Conservation (phyloP, 1,284 basidiomycete genomes). For the Testicularia cyperi region DNA sequence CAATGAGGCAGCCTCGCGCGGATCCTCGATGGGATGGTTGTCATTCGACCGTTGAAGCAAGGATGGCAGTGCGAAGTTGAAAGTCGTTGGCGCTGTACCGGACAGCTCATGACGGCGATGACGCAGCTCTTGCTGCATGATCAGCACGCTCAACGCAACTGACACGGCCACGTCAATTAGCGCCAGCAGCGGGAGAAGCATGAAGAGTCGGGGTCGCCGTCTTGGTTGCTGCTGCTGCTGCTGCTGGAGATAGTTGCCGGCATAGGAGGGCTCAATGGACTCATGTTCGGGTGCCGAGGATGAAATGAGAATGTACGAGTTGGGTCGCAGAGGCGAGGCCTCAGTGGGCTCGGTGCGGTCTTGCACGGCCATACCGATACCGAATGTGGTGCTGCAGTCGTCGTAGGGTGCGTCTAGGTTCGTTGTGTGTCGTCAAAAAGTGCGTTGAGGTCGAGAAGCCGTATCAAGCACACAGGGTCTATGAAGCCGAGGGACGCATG, state of each 20-base stretch:
- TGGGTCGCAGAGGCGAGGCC: conserved; percentile 13
- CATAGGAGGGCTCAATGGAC: not conserved
- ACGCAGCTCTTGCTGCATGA: conserved; percentile 7
- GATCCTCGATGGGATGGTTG: too few species aligned
- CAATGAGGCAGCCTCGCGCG: conserved; percentile 5
- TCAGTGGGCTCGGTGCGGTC: not conserved
- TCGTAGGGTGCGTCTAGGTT: too few species aligned
- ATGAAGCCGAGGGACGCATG: too few species aligned
- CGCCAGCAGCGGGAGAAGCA: conserved; percentile 21
- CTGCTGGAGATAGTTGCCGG: too few species aligned
- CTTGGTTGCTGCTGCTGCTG: too few species aligned
- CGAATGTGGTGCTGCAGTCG: too few species aligned
- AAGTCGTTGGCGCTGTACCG: not conserved
- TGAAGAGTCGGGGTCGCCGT: conserved; percentile 20
- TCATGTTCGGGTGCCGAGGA: conserved; percentile 10
- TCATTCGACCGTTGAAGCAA: too few species aligned
- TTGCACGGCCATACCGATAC: too few species aligned
- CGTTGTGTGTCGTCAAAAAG: too few species aligned
- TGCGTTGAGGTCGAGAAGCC: too few species aligned
- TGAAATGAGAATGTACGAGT: conserved; percentile 33
- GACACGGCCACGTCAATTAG: too few species aligned
- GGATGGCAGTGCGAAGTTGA: conserved; percentile 6
- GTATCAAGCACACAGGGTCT: too few species aligned
- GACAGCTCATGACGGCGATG: conserved; percentile 12
- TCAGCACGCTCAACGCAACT: not conserved